phyloP scores from a whole-genome alignment of 306 rosid genomes.

The Quillaja saponaria region DNA sequence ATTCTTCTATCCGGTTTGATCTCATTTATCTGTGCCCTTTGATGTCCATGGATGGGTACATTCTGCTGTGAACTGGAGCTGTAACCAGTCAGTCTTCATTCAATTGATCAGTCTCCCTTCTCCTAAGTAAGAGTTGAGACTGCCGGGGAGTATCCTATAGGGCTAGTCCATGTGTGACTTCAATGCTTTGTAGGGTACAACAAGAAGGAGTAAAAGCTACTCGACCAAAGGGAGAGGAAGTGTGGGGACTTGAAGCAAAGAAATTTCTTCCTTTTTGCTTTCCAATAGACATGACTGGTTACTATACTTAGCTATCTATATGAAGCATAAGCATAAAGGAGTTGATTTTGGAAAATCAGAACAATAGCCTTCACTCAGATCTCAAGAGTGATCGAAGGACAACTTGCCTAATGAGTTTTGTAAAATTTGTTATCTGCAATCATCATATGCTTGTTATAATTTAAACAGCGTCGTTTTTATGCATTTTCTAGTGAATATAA shows the following conservation, averaged over 20 bases:
- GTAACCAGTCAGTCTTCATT: too few species aligned
- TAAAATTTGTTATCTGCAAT: constrained; percentile 8
- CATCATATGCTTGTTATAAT: too few species aligned
- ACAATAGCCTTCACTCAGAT: constrained; percentile 11
- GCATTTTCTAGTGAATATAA: background rate
- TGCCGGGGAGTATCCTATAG: too few species aligned
- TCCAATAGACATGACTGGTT: background rate
- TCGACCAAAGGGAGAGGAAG: too few species aligned
- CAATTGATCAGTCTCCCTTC: too few species aligned
- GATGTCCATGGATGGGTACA: constrained; percentile 1
- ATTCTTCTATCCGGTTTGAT: constrained; percentile 1
- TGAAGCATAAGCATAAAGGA: too few species aligned
- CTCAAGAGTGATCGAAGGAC: background rate
- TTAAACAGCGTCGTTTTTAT: background rate
- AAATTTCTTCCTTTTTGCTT: background rate
- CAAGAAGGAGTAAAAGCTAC: too few species aligned
- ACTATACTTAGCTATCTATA: constrained; percentile 5
- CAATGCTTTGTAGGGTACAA: too few species aligned
- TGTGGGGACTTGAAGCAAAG: too few species aligned
- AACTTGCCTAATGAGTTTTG: constrained; percentile 10
- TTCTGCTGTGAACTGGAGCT: constrained; percentile 3
- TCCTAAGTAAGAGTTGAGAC: too few species aligned
- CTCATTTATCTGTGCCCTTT: constrained; percentile 9
- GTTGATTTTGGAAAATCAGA: too few species aligned
- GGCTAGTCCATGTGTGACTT: too few species aligned